Conservation (phyloP, 2,329 filamentous ascomycete species). For the Penicillium digitatum region DNA sequence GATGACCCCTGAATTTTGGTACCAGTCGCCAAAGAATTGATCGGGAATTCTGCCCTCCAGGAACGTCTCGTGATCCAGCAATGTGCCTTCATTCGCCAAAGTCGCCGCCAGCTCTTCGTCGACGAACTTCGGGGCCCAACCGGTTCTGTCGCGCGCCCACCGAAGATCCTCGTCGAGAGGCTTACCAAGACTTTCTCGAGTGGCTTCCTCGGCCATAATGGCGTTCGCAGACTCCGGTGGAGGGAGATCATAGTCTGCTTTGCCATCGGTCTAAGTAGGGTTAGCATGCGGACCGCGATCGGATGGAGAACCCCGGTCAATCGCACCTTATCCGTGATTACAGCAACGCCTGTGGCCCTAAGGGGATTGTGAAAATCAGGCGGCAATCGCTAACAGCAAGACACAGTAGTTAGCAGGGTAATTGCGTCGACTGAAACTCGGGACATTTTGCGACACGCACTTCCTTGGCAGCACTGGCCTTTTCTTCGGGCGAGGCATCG, state of each 20-base stretch:
- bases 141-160: conserved; percentile 60
- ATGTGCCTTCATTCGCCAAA: conserved; percentile 55
- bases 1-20: conserved; percentile 93
- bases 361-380: conserved; percentile 57
- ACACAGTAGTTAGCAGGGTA: conserved; percentile 12
- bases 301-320: background rate
- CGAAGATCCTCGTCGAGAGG: conserved; percentile 53
- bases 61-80: conserved; percentile 84
- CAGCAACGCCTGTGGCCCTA: conserved; percentile 41
- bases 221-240: conserved; percentile 59
- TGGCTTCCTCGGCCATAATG: conserved; percentile 53
- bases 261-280: conserved; percentile 58
- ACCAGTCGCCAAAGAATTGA: conserved; percentile 95
- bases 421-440: background rate
- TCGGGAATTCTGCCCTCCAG: conserved; percentile 81
- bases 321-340: conserved; percentile 70
- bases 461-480: conserved; percentile 71
- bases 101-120: conserved; percentile 51
- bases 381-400: conserved; percentile 53
- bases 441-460: conserved; percentile 53
- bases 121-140: conserved; percentile 87
- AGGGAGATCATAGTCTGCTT: conserved; percentile 70
- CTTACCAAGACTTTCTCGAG: conserved; percentile 48
- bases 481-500: conserved; percentile 75
- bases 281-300: conserved; percentile 1